Conservation (phyloP, 2,329 filamentous ascomycete species). For the Onygenales sp. region DNA sequence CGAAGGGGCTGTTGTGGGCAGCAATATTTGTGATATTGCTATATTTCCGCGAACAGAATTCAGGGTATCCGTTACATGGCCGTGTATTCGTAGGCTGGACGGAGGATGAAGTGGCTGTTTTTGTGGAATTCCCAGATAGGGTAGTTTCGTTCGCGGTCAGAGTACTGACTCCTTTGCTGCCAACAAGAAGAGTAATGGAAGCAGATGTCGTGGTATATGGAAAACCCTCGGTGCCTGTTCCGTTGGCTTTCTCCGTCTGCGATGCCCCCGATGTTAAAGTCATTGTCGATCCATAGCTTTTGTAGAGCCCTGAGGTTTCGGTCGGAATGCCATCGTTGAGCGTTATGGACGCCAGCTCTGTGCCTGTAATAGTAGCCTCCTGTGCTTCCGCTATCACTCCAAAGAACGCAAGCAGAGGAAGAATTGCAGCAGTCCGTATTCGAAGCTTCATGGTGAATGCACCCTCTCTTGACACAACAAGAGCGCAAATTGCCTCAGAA, state of each 20-base stretch:
- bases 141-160: constrained; percentile 22
- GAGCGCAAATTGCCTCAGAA: too few species aligned
- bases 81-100: constrained; percentile 57
- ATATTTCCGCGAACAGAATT: constrained; percentile 68
- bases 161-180: constrained; percentile 20
- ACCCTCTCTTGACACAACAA: too few species aligned
- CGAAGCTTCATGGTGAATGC: neutral
- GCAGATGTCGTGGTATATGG: constrained; percentile 23
- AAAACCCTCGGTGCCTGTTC: constrained; percentile 17
- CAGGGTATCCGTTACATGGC: constrained; percentile 68
- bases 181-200: constrained; percentile 31
- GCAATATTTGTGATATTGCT: constrained; percentile 72
- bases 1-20: constrained; percentile 75
- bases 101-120: constrained; percentile 38
- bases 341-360: neutral
- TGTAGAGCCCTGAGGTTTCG: constrained; percentile 15
- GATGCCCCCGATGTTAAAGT: constrained; percentile 16
- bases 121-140: constrained; percentile 39
- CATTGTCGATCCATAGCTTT: constrained; percentile 16
- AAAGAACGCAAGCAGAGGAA: neutral
- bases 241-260: constrained; percentile 14
- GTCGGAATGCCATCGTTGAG: constrained; percentile 4
- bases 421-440: neutral
- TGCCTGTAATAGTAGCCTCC: neutral
- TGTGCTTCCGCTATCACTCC: constrained; percentile 8